Conservation (phyloP, 2,329 filamentous ascomycete genomes). For the Malbranchea cinnamomea region DNA sequence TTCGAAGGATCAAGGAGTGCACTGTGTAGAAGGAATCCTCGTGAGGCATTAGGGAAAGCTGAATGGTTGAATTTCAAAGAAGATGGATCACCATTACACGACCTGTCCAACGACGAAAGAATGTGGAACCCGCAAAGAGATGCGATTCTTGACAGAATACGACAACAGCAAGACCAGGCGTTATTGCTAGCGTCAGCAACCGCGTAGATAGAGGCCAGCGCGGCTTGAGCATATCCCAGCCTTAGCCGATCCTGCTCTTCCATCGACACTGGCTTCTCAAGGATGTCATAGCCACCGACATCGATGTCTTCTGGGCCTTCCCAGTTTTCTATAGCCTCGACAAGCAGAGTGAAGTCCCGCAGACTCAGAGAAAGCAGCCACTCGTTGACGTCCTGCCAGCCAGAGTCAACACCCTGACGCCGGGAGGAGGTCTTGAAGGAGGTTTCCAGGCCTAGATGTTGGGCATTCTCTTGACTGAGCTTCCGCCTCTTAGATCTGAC, state of each 20-base stretch:
- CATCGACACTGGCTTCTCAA: conserved; percentile 23
- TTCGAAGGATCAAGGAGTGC: conserved; percentile 25
- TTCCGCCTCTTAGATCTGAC: conserved; percentile 39
- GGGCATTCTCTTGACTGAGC: conserved; percentile 21
- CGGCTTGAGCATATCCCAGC: conserved; percentile 40
- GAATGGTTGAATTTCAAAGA: conserved; percentile 18
- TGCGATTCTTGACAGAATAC: conserved; percentile 36
- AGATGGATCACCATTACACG: too few species aligned
- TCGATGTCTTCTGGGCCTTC: conserved; percentile 45
- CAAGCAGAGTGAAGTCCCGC: conserved; percentile 34
- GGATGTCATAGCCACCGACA: conserved; percentile 37
- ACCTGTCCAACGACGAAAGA: conserved; percentile 22
- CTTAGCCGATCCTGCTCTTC: conserved; percentile 17
- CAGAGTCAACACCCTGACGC: conserved; percentile 15
- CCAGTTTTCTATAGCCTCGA: conserved; percentile 41
- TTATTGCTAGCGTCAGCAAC: conserved; percentile 30
- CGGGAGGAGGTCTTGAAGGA: not conserved
- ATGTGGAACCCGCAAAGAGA: conserved; percentile 36
- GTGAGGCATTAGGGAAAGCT: conserved; percentile 22
- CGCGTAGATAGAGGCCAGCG: conserved; percentile 44
- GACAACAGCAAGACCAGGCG: conserved; percentile 33
- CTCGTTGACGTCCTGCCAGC: conserved; percentile 44
- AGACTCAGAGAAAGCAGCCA: conserved; percentile 43
- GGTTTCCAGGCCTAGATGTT: conserved; percentile 33
- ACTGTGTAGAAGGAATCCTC: conserved; percentile 28